A percentile compares a stretch with the other conserved stretches of the same genome.
phyloP scores from a whole-genome alignment of 108 stramenopile species.

The Licmophora abbreviata region DNA sequence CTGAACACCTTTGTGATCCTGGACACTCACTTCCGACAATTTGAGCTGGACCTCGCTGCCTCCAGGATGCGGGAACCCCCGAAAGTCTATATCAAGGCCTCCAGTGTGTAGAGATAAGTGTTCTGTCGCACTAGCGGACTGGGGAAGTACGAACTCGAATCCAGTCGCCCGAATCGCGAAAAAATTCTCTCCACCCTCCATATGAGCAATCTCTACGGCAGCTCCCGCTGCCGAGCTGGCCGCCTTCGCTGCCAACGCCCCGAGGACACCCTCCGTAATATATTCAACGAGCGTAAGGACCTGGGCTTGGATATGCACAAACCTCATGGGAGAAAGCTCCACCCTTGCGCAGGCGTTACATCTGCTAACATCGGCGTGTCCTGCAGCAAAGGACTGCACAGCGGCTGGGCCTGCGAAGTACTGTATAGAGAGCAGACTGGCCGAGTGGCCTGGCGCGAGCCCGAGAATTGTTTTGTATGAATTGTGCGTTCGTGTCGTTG shows the following conservation, averaged over 20 bases:
- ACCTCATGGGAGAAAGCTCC: slow-evolving; percentile 66
- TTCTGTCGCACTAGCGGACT: slow-evolving; percentile 45
- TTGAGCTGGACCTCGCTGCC: slow-evolving; percentile 40
- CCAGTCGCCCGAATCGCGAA: slow-evolving; percentile 59
- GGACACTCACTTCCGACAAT: slow-evolving; percentile 40
- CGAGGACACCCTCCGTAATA: slow-evolving; percentile 74
- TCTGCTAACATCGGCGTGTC: slow-evolving; percentile 16
- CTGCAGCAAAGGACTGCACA: slow-evolving; percentile 23
- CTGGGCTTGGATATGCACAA: slow-evolving; percentile 71
- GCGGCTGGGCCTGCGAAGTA: slow-evolving; percentile 49
- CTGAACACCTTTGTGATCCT: slow-evolving; percentile 21
- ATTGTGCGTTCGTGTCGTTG: slow-evolving; percentile 8
- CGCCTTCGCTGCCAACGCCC: slow-evolving; percentile 55
- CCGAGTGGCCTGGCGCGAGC: slow-evolving; percentile 41
- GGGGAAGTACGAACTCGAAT: slow-evolving; percentile 67
- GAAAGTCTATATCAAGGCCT: slow-evolving; percentile 41
- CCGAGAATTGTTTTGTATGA: slow-evolving; percentile 68
- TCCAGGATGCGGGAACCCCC: slow-evolving; percentile 31
- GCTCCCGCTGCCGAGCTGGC: slow-evolving; percentile 66
- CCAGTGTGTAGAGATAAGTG: slow-evolving; percentile 47
- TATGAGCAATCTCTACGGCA: slow-evolving; percentile 60
- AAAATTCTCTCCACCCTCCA: slow-evolving; percentile 40
- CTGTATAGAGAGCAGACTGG: slow-evolving; percentile 60
- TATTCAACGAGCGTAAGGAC: slow-evolving; percentile 73
- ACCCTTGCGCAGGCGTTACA: slow-evolving; percentile 56